Evolutionary conservation across 148 eudicot genomes (phyloP).

Genomic region (Drosera capensis): DNA sequence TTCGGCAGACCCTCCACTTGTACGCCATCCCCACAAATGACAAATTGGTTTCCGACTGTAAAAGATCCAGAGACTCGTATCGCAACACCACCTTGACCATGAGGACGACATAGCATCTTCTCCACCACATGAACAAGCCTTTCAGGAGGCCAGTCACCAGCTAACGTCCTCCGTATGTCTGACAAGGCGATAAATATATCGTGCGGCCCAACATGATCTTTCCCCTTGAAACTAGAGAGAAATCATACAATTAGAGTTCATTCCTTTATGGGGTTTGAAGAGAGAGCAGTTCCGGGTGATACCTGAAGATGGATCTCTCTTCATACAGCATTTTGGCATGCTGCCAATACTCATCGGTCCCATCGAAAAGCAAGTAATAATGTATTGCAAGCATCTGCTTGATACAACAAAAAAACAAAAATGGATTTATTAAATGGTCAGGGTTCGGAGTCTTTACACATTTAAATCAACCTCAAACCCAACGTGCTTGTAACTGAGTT

Average conservation of each 20-base stretch:
- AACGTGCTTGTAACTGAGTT: too few relatives aligned
- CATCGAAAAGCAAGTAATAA: conserved; percentile 87
- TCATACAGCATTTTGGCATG: conserved; percentile 52
- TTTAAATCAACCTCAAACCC: too few relatives aligned
- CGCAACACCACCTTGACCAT: conserved; percentile 65
- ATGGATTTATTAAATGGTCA: not conserved
- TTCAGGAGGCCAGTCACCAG: conserved; percentile 82
- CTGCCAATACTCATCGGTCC: conserved; percentile 70
- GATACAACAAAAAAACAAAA: conserved; percentile 6
- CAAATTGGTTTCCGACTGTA: conserved; percentile 67
- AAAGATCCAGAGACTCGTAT: conserved; percentile 81
- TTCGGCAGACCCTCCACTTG: conserved; percentile 84
- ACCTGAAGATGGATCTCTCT: conserved; percentile 63
- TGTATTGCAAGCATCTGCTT: conserved; percentile 82
- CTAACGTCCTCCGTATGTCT: conserved; percentile 57
- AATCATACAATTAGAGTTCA: not conserved
- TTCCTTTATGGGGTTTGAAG: not conserved
- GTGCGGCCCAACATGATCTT: conserved; percentile 38
- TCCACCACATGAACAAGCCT: conserved; percentile 87
- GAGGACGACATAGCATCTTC: conserved; percentile 78
- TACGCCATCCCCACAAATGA: conserved; percentile 88
- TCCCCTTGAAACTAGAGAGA: conserved; percentile 56
- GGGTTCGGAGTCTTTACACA: too few relatives aligned
- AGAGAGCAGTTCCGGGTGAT: not conserved
- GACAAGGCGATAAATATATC: conserved; percentile 39